Base-by-base conservation (phyloP, 257 asterid species). In the Salvia splendens region DNA sequence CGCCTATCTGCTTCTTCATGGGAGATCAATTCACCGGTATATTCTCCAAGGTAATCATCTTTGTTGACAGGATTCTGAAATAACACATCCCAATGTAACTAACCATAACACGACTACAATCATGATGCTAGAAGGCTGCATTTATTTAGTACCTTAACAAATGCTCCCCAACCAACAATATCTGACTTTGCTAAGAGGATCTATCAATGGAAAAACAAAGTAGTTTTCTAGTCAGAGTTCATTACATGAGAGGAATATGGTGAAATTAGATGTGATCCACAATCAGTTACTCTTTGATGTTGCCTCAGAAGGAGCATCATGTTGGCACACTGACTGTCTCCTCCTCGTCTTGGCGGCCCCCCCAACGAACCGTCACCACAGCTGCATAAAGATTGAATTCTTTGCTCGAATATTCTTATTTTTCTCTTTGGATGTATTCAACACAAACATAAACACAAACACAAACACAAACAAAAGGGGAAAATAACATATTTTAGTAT, bases 81-180 rank as follows among this genome's bases (percentile, higher is more conserved):
- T 45, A 53, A 73, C 12, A 64, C 43, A 32, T 61, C 74, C 52
- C 60, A 50, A 20, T 20, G 64, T 58, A 47, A 24, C 30, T 0
- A 24, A 56, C 14, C 12, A 60, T 64, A 45, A 65, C 61, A 45
- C 6, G 30, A 30, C 14, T 51, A 53, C 55, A 69, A 68, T 45
- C 43, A 6, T 36, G 65, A 24, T 24, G 30, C 58, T 1, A 69
- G 40, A 68, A 42, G 52, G 67, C n/a, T 10, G 62, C 8, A 43
- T 11, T 51, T 49, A 48, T 64, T n/a, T 5, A 67, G 1, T 79
- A 89, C 98, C 96, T 89, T 87, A 72, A 87, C 75, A 84, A 92
- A 92, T 55, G 98, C 98, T 75, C 98, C 98, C 98, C 96, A 92
- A 58, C 98, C 98, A 68, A 97, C 87, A 64, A 92, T 87, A 67